Base-by-base conservation (phyloP, 2,329 filamentous ascomycete species). In the Tolypocladium paradoxum region DNA sequence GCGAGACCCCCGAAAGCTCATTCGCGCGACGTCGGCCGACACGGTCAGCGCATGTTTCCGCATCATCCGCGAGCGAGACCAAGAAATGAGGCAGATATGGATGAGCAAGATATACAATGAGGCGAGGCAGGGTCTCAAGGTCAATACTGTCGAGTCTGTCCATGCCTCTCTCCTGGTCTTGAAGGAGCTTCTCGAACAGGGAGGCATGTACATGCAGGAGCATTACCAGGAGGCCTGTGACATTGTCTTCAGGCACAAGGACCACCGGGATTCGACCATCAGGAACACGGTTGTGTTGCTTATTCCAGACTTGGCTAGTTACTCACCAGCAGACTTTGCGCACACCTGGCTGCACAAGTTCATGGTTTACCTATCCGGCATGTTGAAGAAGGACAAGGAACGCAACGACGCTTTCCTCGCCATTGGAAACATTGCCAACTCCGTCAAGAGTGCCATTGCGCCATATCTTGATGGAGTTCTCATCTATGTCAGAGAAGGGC, bases 191-290 rank as follows among this genome's bases (percentile, higher is more conserved):
- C 82, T 99, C 20, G 83, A 93, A 57, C 92, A 96, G 67, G 93
- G 93, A 51, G 91, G 90, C 61, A 99, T 99, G 92, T 99, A 95
- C 70, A 97, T 99, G 93, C 90, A 96, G 63, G 88, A 91, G 38
- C 84, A 91, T 65, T 99, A 97, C 69, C 83, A 86, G 54, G 89
- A 95, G 61, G 86, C 90, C 12, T 97, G 92, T 67, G 93, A 99
- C 57, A 91, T 93, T 57, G 88, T 96, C 36, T 84, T 92, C 59
- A 87, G 88, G 56, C 88, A 95, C 68, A 95, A 95, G 68, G 93
- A 99, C 61, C 90, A 97, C 62, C 83, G 89, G 52, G 95, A 99
- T 61, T 75, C 83, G 4, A 87, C 90, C 36, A 93, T 97, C 60
- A 82, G 92, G 52, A 87, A 88, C 62, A 95, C 95, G 7, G 87